Base-by-base conservation (phyloP, 164 flowering plant species). In the Vitis amurensis region DNA sequence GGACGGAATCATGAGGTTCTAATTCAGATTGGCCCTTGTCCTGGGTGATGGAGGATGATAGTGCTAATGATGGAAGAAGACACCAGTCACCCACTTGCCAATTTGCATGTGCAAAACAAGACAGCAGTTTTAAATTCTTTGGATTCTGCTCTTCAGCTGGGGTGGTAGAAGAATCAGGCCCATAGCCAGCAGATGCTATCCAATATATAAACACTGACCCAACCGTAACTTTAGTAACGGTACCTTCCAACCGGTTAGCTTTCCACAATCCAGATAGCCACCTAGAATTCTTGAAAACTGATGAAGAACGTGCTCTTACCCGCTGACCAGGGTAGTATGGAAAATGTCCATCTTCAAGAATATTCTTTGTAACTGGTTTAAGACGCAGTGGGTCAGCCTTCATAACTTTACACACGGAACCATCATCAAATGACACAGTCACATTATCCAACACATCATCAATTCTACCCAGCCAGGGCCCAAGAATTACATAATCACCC, bases 81-180 rank as follows among this genome's bases (percentile, higher is more conserved):
- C 99, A 93, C 95, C 97, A 89, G 73, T 96, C 98, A 83, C 98
- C 94, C 14, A 93, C 80, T 76, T 92, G 94, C 99, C 99, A 96
- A 79, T 83, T 93, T 68, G 98, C 88, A 88, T 96, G 89, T 29
- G 88, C 51, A 78, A 91, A 92, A 82, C 94, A 92, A 72, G 98
- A 86, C 78, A 96, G 67, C 17, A 87, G 79, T 69, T 84, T 93
- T 61, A 96, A 74, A 73, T 89, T 81, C 76, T 87, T 89, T 3
- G 97, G 97, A 69, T 73, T 85, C 78, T 96, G 97, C 82, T 96
- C 98, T 76, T 93, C 97, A 58, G 89, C 80, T n/a, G 98, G 99
- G 52, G 94, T 66, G 69, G 82, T 86, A 14, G 87, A 79, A 75
- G 91, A 90, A 60, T 88, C 89, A 68, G 92, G 86, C 63, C 97